Percentiles rank a stretch among this genome's conserved stretches.
These are phyloP conservation scores for Byssochlamys sp. DNA, from an alignment of 2,329 filamentous ascomycete species.

Conservation along the genomic window DNA sequence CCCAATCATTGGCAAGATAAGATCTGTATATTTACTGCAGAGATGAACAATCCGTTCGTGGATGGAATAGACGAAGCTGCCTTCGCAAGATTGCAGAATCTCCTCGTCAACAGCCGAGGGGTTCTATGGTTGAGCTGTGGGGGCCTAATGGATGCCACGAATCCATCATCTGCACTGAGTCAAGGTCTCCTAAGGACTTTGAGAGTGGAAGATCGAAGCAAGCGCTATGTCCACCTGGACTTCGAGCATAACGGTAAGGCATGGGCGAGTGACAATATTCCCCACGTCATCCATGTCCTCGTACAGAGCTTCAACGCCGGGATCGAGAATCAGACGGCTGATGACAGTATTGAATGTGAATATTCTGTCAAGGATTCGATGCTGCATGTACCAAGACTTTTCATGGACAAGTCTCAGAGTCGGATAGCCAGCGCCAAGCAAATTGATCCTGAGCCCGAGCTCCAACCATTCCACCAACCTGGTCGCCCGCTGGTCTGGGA, in stretches of 20 bases:
- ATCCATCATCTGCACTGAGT: not conserved
- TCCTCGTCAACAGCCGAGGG: not conserved
- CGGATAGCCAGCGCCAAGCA: not conserved
- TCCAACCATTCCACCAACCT: constrained; percentile 1
- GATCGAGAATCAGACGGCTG: too few species aligned
- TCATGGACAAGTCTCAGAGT: not conserved
- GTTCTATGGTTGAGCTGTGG: not conserved
- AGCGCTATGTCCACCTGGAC: too few species aligned
- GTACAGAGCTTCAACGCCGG: too few species aligned
- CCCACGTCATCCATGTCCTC: too few species aligned
- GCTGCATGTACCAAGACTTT: too few species aligned
- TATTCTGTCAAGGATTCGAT: too few species aligned
- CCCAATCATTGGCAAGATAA: not conserved
- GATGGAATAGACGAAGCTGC: not conserved
- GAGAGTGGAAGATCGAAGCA: not conserved
- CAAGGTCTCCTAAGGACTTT: not conserved
- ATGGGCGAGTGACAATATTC: too few species aligned
- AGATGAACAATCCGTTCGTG: not conserved
- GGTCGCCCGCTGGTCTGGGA: constrained; percentile 6
- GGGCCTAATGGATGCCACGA: not conserved
- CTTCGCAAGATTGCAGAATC: not conserved
- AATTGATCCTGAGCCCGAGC: too few species aligned
- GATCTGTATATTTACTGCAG: not conserved
- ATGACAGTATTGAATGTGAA: too few species aligned
- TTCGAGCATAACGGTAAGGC: too few species aligned